These are phyloP conservation scores for Hericium rajendrae DNA, from an alignment of 768 basidiomycete genomes.

Conservation along the genomic window DNA sequence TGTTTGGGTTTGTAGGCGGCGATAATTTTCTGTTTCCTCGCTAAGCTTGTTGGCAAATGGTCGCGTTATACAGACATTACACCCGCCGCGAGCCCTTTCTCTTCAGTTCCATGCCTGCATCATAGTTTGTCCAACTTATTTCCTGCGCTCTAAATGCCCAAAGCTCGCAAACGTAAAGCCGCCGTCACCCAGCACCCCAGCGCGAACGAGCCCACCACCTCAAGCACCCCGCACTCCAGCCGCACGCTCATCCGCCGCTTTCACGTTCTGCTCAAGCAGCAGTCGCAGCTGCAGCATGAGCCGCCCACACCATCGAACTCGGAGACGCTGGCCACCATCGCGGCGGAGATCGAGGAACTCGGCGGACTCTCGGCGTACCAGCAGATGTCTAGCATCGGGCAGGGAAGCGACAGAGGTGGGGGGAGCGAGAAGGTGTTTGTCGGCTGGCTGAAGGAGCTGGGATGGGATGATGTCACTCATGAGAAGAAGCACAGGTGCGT, in stretches of 20 bases:
- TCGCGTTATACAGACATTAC: too few relatives aligned
- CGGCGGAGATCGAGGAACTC: slow-evolving; percentile 51
- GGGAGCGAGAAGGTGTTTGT: slow-evolving; percentile 80
- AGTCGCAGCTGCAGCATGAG: slow-evolving; percentile 39
- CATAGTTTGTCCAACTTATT: too few relatives aligned
- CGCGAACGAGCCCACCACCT: slow-evolving; percentile 22
- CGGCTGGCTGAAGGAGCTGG: slow-evolving; percentile 57
- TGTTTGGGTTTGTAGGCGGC: too few relatives aligned
- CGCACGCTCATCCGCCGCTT: slow-evolving; percentile 71
- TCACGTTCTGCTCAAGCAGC: slow-evolving; percentile 70
- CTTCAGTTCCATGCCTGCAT: too few relatives aligned
- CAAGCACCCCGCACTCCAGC: slow-evolving; percentile 49
- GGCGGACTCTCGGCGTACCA: slow-evolving; percentile 81
- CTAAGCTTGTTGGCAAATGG: too few relatives aligned
- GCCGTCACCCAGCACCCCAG: background rate
- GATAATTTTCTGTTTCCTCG: too few relatives aligned
- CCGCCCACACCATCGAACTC: slow-evolving; percentile 11
- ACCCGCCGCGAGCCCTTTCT: too few relatives aligned
- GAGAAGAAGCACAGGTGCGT: slow-evolving; percentile 28
- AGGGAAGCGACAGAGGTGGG: slow-evolving; percentile 74
- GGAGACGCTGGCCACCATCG: slow-evolving; percentile 39
- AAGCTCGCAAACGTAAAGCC: background rate
- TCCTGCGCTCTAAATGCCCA: background rate
- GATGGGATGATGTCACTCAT: slow-evolving; percentile 15
- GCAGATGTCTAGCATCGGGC: slow-evolving; percentile 73